These are phyloP conservation scores for Mycotypha africana DNA, from an alignment of 371 early-diverging fungal species.

Conservation along the genomic window DNA sequence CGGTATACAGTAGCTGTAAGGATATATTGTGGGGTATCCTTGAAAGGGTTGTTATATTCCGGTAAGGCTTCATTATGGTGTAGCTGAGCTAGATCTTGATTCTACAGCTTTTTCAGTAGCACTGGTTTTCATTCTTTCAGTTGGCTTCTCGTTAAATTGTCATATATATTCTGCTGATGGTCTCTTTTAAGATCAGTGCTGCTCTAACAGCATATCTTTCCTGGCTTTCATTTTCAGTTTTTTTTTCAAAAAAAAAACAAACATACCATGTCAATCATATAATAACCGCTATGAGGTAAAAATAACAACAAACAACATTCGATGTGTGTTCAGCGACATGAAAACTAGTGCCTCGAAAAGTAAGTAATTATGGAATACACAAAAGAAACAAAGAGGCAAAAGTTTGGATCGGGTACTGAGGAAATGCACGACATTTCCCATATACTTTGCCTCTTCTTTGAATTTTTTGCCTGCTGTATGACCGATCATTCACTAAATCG, in stretches of 20 bases:
- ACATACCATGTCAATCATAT: constrained; percentile 14
- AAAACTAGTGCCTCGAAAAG: constrained; percentile 3
- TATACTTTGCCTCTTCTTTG: too few species aligned
- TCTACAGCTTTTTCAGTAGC: constrained; percentile 12
- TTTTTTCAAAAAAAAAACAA: constrained; percentile 15
- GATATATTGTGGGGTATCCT: constrained; percentile 16
- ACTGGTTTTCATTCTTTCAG: constrained; percentile 18
- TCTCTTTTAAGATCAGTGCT: constrained; percentile 11
- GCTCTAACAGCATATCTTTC: constrained; percentile 6
- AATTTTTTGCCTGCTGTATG: too few species aligned
- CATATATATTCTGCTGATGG: constrained; percentile 7
- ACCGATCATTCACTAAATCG: too few species aligned
- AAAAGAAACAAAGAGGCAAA: not conserved
- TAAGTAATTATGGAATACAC: not conserved
- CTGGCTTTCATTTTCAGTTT: constrained; percentile 13
- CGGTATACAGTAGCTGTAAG: not conserved
- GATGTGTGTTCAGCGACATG: constrained; percentile 17
- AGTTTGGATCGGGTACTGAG: too few species aligned
- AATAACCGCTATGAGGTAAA: constrained; percentile 12
- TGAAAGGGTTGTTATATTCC: constrained; percentile 4
- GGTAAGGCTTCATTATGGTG: too few species aligned
- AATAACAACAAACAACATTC: constrained; percentile 16
- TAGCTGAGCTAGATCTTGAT: constrained; percentile 1
- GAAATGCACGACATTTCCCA: too few species aligned
- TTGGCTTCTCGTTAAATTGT: constrained; percentile 6